Percentiles rank a stretch among this genome's conserved stretches.
These are phyloP conservation scores for Calamus simplicifolius DNA, from an alignment of 176 grass and related monocot species.

Conservation along the genomic window DNA sequence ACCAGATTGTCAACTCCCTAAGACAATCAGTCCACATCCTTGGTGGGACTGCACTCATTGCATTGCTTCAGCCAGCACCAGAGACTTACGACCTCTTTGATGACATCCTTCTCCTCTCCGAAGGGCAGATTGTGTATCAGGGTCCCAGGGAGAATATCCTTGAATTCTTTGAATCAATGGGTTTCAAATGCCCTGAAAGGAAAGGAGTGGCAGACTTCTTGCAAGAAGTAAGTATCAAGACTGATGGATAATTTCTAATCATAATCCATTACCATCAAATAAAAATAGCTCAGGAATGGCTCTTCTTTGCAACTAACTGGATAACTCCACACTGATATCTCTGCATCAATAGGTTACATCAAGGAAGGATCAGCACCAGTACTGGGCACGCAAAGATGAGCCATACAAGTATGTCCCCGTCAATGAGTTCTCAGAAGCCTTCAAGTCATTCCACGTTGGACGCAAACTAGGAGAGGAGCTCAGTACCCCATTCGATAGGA, in stretches of 20 bases:
- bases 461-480: slow-evolving; percentile 34
- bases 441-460: slow-evolving; percentile 56
- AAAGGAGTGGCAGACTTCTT: slow-evolving; percentile 76
- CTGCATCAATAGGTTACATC: slow-evolving; percentile 49
- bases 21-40: slow-evolving; percentile 56
- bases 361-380: slow-evolving; percentile 74
- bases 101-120: slow-evolving; percentile 80
- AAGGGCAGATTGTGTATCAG: slow-evolving; percentile 62
- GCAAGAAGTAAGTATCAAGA: slow-evolving; percentile 45
- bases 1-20: slow-evolving; percentile 65
- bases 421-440: slow-evolving; percentile 57
- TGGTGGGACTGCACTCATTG: slow-evolving; percentile 51
- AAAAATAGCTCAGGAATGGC: not conserved
- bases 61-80: slow-evolving; percentile 73
- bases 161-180: slow-evolving; percentile 62
- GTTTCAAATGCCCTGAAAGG: slow-evolving; percentile 67
- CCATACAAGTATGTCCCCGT: slow-evolving; percentile 57
- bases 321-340: not conserved
- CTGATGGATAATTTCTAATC: too few species aligned
- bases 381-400: slow-evolving; percentile 48
- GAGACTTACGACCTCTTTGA: slow-evolving; percentile 87
- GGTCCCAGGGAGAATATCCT: slow-evolving; percentile 71
- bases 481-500: slow-evolving; percentile 44
- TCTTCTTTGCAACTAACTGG: too few species aligned
- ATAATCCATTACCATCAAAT: too few species aligned